Percentiles rank a stretch among this genome's conserved stretches.
Conservation (phyloP, 768 basidiomycete species). For the Xerocomellus amylosporus region DNA sequence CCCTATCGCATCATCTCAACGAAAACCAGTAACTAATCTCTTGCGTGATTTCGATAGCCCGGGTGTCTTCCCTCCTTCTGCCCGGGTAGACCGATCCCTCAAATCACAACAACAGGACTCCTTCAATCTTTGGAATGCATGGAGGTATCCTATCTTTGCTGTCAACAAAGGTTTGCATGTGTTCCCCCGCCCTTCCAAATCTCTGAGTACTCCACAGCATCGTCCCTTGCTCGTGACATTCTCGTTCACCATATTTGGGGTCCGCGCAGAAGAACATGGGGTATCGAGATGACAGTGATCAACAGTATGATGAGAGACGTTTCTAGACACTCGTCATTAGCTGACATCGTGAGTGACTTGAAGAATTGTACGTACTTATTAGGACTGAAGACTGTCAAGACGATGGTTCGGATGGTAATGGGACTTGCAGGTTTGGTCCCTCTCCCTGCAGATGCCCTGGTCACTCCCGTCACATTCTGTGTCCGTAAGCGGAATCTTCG, state of each 20-base stretch:
- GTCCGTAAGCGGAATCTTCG: slow-evolving; percentile 70
- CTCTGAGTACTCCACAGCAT: slow-evolving; percentile 19
- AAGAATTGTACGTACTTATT: background rate
- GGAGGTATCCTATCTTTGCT: slow-evolving; percentile 67
- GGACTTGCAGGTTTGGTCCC: slow-evolving; percentile 79
- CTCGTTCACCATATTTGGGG: slow-evolving; percentile 81
- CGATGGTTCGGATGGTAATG: slow-evolving; percentile 61
- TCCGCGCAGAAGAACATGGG: slow-evolving; percentile 88
- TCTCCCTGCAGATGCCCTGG: slow-evolving; percentile 86
- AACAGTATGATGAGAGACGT: slow-evolving; percentile 84
- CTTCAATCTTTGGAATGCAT: slow-evolving; percentile 64
- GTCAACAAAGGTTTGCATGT: slow-evolving; percentile 57
- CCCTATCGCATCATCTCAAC: slow-evolving; percentile 15
- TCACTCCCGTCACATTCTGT: slow-evolving; percentile 90
- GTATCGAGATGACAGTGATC: slow-evolving; percentile 89
- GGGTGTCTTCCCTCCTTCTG: slow-evolving; percentile 68
- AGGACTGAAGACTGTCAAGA: slow-evolving; percentile 29
- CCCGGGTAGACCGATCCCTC: slow-evolving; percentile 68
- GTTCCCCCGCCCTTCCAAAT: background rate
- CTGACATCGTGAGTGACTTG: slow-evolving; percentile 66
- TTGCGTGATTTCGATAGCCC: slow-evolving; percentile 60
- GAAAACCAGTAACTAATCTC: slow-evolving; percentile 23
- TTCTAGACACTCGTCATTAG: slow-evolving; percentile 74
- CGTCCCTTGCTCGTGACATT: slow-evolving; percentile 58
- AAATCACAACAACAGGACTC: slow-evolving; percentile 55